Base-by-base conservation (phyloP, 805 yeast species). In the Kockiozyma suomiensis region DNA sequence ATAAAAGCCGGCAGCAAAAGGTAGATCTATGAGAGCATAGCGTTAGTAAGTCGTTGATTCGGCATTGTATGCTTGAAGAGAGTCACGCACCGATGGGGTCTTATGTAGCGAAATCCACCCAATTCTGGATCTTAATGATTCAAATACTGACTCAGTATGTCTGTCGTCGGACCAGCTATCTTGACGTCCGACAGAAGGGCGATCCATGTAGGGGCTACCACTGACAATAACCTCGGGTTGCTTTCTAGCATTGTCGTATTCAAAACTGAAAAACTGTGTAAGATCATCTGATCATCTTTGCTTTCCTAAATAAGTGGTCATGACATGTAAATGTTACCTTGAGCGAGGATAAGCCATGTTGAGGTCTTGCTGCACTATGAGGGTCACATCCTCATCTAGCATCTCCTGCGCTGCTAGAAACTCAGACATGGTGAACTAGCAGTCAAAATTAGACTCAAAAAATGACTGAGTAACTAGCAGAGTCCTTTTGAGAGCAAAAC, bases 1-100 rank as follows among this genome's bases (percentile, higher is more conserved):
- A 60, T 19, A 28, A 62, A 60, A 2, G 47, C 61, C 2, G 66
- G 66, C 28, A 60, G 46, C 19, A 62, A 43, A 15, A 60, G 45
- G 35, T 54, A 59, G 37, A 61, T 48, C 65, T 61, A 19, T 5
- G 1, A n/a, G 4, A 19, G n/a, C 23, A 30, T 28, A 19, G 46
- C 7, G 15, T 42, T n/a, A 28, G 50, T 4, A 5, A 19, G 21
- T 28, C 19, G 50, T 28, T 46, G 45, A 19, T 23, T 15, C 13
- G n/a, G n/a, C n/a, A n/a, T n/a, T n/a, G n/a, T n/a, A n/a, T n/a
- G n/a, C n/a, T n/a, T n/a, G n/a, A n/a, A n/a, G 17, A 15, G 8
- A 15, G 42, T 21, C 8, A 25, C 58, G 17, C 41, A 60, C 65
- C 21, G 65, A 61, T 7, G 65, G 61, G 5, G 30, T 50, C 33